These are phyloP conservation scores for Yamadazyma triangularis DNA, from an alignment of 1,139 yeast genomes.

Conservation along the genomic window DNA sequence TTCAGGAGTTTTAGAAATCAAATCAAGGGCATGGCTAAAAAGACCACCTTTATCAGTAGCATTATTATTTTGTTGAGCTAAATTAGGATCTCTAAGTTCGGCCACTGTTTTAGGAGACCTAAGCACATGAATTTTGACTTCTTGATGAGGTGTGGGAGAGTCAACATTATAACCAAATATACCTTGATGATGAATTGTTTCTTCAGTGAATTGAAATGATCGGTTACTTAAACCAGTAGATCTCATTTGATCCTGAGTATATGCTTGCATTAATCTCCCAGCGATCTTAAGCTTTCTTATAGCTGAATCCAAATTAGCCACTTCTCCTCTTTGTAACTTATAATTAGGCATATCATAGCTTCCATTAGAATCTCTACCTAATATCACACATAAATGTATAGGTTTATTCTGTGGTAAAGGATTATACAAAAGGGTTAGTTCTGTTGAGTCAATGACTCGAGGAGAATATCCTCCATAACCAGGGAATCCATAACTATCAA, in stretches of 20 bases:
- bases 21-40: constrained; percentile 75
- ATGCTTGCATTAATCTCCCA: constrained; percentile 89
- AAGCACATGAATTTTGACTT: constrained; percentile 74
- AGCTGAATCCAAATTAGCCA: constrained; percentile 72
- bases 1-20: constrained; percentile 42
- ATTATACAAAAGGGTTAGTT: constrained; percentile 40
- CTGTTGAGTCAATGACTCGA: constrained; percentile 21
- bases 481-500: constrained; percentile 27
- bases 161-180: constrained; percentile 33
- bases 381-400: constrained; percentile 68
- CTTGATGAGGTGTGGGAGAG: constrained; percentile 46
- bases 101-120: constrained; percentile 61
- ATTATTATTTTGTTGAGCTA: constrained; percentile 79
- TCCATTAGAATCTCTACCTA: constrained; percentile 75
- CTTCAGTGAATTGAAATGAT: constrained; percentile 76
- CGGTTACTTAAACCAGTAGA: constrained; percentile 76
- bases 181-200: constrained; percentile 27
- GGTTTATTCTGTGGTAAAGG: constrained; percentile 73
- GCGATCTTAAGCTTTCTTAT: constrained; percentile 75
- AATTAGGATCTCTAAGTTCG: constrained; percentile 71
- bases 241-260: constrained; percentile 87
- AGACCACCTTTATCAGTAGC: constrained; percentile 74
- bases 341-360: constrained; percentile 68
- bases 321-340: constrained; percentile 51
- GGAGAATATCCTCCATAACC: constrained; percentile 15